Percentiles rank a stretch among this genome's conserved stretches.
These are phyloP conservation scores for Globisporangium emineosum DNA, from an alignment of 352 stramenopile genomes.

Conservation along the genomic window DNA sequence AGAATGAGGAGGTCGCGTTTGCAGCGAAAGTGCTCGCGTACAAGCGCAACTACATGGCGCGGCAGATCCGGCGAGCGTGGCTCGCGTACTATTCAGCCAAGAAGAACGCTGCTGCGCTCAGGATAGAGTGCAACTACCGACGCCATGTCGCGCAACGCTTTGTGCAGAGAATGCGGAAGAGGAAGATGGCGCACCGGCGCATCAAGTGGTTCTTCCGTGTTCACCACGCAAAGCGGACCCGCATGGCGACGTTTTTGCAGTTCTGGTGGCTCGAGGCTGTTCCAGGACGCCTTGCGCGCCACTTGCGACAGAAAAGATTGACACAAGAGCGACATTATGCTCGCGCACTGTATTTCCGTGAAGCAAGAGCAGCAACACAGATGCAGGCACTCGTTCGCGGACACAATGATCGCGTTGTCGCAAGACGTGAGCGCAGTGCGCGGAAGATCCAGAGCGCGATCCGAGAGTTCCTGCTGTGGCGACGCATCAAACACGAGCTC, in stretches of 20 bases:
- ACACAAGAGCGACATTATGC: conserved; percentile 6
- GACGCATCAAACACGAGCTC: conserved; percentile 37
- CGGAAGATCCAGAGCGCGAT: conserved; percentile 42
- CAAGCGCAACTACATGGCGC: conserved; percentile 39
- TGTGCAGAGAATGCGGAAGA: conserved; percentile 29
- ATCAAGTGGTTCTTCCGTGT: conserved; percentile 83
- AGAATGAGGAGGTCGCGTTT: conserved; percentile 59
- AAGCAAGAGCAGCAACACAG: conserved; percentile 32
- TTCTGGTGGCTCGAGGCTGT: conserved; percentile 70
- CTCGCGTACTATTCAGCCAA: conserved; percentile 23
- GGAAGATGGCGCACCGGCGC: conserved; percentile 53
- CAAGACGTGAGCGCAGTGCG: conserved; percentile 35
- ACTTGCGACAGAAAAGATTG: conserved; percentile 37
- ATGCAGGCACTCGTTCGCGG: conserved; percentile 60
- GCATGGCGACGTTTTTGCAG: conserved; percentile 44
- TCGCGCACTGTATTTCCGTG: conserved; percentile 20
- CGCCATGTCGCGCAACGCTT: conserved; percentile 26
- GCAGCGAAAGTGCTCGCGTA: conserved; percentile 37
- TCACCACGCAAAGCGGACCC: conserved; percentile 38
- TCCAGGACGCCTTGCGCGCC: conserved; percentile 36
- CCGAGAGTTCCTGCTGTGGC: conserved; percentile 36
- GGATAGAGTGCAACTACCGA: conserved; percentile 50
- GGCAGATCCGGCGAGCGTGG: conserved; percentile 44
- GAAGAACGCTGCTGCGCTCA: conserved; percentile 25
- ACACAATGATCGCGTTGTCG: conserved; percentile 34